A percentile compares a stretch with the other conserved stretches of the same genome.
Evolutionary conservation across 495 filamentous ascomycete genomes (phyloP).

Genomic region (Penicillium subrubescens): DNA sequence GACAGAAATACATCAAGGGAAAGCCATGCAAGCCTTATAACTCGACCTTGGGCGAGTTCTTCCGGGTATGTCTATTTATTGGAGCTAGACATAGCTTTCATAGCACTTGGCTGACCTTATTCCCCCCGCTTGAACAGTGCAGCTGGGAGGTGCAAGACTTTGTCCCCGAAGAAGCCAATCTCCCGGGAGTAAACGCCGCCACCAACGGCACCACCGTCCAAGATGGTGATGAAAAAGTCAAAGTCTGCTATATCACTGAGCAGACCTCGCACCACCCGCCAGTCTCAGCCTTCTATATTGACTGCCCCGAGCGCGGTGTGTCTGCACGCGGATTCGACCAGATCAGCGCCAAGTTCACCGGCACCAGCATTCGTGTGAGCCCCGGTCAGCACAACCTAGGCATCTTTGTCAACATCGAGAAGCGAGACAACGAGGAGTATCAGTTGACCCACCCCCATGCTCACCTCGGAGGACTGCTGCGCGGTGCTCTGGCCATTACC

Average conservation of each 20-base stretch:
- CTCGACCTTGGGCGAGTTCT: slow-evolving; percentile 96
- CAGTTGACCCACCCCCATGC: slow-evolving; percentile 92
- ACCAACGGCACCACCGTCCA: slow-evolving; percentile 36
- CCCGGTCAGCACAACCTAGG: slow-evolving; percentile 93
- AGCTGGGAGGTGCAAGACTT: slow-evolving; percentile 88
- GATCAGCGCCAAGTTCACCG: slow-evolving; percentile 95
- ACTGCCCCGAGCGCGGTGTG: slow-evolving; percentile 89
- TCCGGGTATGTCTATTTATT: slow-evolving; percentile 62
- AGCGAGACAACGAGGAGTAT: slow-evolving; percentile 83
- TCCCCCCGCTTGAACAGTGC: slow-evolving; percentile 55
- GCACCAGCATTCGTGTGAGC: slow-evolving; percentile 87
- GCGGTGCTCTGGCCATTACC: slow-evolving; percentile 79
- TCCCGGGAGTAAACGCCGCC: slow-evolving; percentile 38
- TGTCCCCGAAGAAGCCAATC: slow-evolving; percentile 47
- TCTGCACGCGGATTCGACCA: slow-evolving; percentile 91
- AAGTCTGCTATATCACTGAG: slow-evolving; percentile 91
- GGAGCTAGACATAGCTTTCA: background rate
- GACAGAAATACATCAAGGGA: slow-evolving; percentile 92
- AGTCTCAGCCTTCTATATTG: slow-evolving; percentile 92
- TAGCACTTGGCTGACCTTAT: slow-evolving; percentile 10
- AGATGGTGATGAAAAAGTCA: slow-evolving; percentile 57
- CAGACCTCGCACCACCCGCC: slow-evolving; percentile 99
- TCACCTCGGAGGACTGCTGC: slow-evolving; percentile 85
- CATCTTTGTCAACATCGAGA: slow-evolving; percentile 87
- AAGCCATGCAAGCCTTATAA: slow-evolving; percentile 99